These are phyloP conservation scores for Populus davidiana DNA, from an alignment of 345 rosid genomes.

Conservation along the genomic window DNA sequence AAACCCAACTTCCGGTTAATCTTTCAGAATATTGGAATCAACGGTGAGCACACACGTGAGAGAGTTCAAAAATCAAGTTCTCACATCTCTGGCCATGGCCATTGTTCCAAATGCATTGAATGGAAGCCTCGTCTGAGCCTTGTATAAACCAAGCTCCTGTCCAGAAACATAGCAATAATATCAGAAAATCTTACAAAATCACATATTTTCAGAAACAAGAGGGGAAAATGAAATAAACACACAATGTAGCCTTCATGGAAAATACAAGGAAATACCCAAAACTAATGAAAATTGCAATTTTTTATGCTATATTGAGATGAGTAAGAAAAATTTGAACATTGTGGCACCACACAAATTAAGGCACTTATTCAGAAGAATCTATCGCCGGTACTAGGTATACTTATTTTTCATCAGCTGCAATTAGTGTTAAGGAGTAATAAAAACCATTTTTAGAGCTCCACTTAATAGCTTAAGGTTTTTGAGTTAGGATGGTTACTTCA, in stretches of 20 bases:
- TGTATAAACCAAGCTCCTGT: conserved; percentile 95
- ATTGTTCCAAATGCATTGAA: conserved; percentile 98
- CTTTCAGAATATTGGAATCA: neutral
- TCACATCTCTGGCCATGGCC: conserved; percentile 99
- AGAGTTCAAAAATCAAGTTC: conserved; percentile 20
- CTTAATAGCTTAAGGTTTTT: too few relatives aligned
- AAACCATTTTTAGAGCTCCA: too few relatives aligned
- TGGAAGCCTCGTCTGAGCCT: conserved; percentile 95
- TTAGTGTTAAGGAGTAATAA: too few relatives aligned
- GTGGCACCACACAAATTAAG: neutral
- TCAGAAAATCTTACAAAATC: neutral
- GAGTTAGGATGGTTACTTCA: too few relatives aligned
- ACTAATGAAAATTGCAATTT: neutral
- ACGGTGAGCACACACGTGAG: neutral
- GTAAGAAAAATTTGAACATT: neutral
- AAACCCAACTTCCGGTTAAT: neutral
- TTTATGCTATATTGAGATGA: neutral
- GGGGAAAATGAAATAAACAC: neutral
- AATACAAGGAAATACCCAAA: neutral
- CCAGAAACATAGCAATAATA: neutral
- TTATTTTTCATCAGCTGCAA: neutral
- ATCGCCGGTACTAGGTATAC: neutral
- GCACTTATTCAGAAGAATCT: neutral
- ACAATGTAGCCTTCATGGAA: neutral
- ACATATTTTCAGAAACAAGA: conserved; percentile 3